Conservation (phyloP, 768 basidiomycete species). For the Tulasnella sp. region DNA sequence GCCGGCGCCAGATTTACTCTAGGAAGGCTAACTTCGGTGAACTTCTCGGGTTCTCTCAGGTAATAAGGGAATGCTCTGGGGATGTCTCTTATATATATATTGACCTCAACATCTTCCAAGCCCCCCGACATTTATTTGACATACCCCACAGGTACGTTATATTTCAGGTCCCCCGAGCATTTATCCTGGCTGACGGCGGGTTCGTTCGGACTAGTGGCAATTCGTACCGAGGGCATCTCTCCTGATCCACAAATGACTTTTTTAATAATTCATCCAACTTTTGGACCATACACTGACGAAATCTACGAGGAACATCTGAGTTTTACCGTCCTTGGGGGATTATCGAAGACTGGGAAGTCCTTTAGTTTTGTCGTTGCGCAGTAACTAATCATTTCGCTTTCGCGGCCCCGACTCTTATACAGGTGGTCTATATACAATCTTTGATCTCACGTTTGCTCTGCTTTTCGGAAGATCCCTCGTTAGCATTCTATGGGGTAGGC, state of each 20-base stretch:
- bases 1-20: no score
- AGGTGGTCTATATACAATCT: neutral
- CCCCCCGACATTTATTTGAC: no score
- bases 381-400: no score
- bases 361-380: no score
- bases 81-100: neutral
- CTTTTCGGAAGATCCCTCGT: neutral
- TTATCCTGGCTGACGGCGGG: no score
- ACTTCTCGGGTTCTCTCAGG: no score
- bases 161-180: no score
- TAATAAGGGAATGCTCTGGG: neutral
- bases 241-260: neutral
- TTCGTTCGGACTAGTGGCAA: neutral
- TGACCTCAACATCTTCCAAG: no score
- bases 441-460: neutral
- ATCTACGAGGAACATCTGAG: neutral
- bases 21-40: no score
- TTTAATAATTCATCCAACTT: neutral
- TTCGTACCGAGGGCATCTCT: neutral
- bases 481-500: neutral
- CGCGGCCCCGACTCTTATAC: neutral
- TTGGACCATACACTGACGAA: neutral
- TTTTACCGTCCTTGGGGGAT: neutral
- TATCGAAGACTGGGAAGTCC: neutral
- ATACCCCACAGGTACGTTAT: neutral